These are phyloP conservation scores for Termitomyces sp. DNA, from an alignment of 768 basidiomycete species.

Conservation along the genomic window DNA sequence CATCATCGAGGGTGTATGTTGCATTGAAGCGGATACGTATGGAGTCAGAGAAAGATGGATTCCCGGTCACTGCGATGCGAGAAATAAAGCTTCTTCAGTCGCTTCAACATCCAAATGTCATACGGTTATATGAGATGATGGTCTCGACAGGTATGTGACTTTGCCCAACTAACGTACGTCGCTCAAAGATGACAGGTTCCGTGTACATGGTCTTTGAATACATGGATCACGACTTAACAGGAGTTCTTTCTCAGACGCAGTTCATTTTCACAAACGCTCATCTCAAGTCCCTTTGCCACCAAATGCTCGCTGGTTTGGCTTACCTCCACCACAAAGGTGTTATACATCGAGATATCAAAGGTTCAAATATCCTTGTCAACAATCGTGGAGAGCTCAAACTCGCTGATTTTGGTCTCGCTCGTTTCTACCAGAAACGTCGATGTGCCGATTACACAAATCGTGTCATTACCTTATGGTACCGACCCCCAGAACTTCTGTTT, in stretches of 20 bases:
- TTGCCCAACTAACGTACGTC: not conserved
- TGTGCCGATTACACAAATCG: constrained; percentile 97
- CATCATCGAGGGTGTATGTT: constrained; percentile 67
- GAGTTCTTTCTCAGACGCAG: constrained; percentile 86
- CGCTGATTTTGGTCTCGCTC: constrained; percentile 94
- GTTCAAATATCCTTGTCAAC: constrained; percentile 94
- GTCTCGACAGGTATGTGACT: constrained; percentile 77
- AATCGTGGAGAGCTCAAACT: constrained; percentile 91
- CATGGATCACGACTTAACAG: constrained; percentile 97
- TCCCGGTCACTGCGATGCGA: constrained; percentile 97
- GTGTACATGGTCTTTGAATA: constrained; percentile 99
- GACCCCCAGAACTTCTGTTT: constrained; percentile 90
- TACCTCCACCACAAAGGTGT: constrained; percentile 96
- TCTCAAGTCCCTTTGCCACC: constrained; percentile 90
- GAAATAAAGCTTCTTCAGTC: constrained; percentile 98
- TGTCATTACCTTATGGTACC: constrained; percentile 98
- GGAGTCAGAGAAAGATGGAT: constrained; percentile 96
- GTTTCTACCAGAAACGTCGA: constrained; percentile 90
- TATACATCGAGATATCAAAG: constrained; percentile 98
- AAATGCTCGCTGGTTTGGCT: constrained; percentile 92
- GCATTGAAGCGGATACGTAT: constrained; percentile 96
- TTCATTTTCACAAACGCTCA: constrained; percentile 82
- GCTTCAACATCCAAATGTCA: constrained; percentile 83
- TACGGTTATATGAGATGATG: constrained; percentile 96
- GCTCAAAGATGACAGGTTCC: constrained; percentile 49